Conservation (phyloP, 1,284 basidiomycete genomes). For the Bjerkandera adusta region DNA sequence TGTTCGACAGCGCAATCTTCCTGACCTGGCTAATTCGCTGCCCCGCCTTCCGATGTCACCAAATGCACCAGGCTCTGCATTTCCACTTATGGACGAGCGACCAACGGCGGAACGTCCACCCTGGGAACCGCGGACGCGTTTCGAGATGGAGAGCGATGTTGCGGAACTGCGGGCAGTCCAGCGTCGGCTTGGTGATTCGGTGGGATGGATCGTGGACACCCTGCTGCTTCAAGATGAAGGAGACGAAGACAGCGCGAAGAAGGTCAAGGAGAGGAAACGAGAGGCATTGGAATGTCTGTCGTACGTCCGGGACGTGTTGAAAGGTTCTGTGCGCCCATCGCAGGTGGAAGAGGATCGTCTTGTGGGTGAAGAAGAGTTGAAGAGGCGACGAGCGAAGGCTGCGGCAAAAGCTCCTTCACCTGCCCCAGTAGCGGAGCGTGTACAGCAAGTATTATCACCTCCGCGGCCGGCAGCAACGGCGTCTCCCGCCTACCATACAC, state of each 20-base stretch:
- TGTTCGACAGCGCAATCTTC: constrained; percentile 68
- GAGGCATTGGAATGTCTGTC: constrained; percentile 72
- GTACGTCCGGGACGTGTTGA: constrained; percentile 72
- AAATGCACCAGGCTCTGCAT: constrained; percentile 42
- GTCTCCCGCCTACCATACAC: constrained; percentile 17
- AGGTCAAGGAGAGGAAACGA: constrained; percentile 43
- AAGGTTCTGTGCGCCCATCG: constrained; percentile 38
- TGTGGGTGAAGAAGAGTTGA: constrained; percentile 49
- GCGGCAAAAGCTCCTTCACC: constrained; percentile 25
- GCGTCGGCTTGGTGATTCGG: constrained; percentile 60
- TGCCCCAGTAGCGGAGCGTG: constrained; percentile 12
- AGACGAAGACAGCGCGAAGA: constrained; percentile 38
- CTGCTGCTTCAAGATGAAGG: constrained; percentile 57
- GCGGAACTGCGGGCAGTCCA: constrained; percentile 50
- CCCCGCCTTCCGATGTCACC: constrained; percentile 42
- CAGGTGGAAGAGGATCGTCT: constrained; percentile 64
- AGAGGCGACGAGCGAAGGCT: constrained; percentile 19
- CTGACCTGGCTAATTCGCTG: constrained; percentile 74
- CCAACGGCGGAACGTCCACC: constrained; percentile 52
- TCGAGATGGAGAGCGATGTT: constrained; percentile 67
- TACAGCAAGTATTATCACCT: constrained; percentile 15
- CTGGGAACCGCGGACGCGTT: constrained; percentile 62
- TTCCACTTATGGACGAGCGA: constrained; percentile 64
- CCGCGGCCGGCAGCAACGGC: constrained; percentile 27
- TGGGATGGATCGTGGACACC: constrained; percentile 69